phyloP scores from a whole-genome alignment of 2,329 filamentous ascomycete genomes.

The Neofusicoccum cordaticola region DNA sequence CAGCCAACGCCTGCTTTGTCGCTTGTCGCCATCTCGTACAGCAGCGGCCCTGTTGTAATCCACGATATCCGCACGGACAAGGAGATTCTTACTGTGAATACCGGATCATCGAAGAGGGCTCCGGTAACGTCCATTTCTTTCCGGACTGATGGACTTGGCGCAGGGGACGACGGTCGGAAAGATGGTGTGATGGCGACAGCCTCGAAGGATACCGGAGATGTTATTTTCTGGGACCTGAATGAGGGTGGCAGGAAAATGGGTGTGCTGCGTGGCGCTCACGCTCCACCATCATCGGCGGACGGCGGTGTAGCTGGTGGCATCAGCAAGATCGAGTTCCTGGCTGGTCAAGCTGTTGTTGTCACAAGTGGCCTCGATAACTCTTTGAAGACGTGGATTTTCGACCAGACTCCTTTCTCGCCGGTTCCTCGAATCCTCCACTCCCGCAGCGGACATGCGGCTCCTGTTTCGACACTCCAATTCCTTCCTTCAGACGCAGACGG shows the following conservation, averaged over 20 bases:
- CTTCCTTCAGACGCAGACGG: constrained; percentile 86
- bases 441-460: constrained; percentile 83
- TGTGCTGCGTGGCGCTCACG: constrained; percentile 82
- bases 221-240: constrained; percentile 96
- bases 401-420: constrained; percentile 84
- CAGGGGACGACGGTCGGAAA: constrained; percentile 77
- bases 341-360: constrained; percentile 83
- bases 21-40: constrained; percentile 83
- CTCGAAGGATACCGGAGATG: constrained; percentile 73
- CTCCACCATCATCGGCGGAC: constrained; percentile 62
- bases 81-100: constrained; percentile 65
- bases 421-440: constrained; percentile 81
- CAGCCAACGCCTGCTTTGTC: constrained; percentile 81
- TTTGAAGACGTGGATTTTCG: constrained; percentile 94
- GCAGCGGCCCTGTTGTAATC: constrained; percentile 72
- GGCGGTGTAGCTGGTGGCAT: constrained; percentile 67
- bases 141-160: constrained; percentile 82
- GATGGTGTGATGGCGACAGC: constrained; percentile 94
- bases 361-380: constrained; percentile 93
- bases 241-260: constrained; percentile 82
- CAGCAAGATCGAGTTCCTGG: constrained; percentile 83
- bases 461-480: constrained; percentile 79
- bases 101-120: constrained; percentile 58
- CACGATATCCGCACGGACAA: constrained; percentile 80
- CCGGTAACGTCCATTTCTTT: constrained; percentile 83